Evolutionary conservation across 2,329 filamentous ascomycete species (phyloP), one percentile per base, ranked within the genome.

Genomic region (Botrytis aclada): DNA sequence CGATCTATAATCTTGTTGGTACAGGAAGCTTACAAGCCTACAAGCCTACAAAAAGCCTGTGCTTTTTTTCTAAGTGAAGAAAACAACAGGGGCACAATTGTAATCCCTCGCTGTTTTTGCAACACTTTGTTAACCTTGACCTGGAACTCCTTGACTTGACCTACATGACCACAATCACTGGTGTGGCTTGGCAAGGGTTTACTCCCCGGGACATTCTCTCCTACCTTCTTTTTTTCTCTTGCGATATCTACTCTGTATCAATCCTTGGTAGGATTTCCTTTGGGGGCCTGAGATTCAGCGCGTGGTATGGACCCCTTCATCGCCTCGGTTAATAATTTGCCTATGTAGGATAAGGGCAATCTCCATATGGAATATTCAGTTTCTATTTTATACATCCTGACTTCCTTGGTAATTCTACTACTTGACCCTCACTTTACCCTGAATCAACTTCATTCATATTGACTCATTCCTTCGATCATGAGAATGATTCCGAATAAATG

Each of bases 171-270:
- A 71, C 60, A 45, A 66, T 61, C 54, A 69, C 51, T 72, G 73
- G 72, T 65, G 74, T 74, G 74, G 72, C 72, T 74, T 69, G 69
- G 72, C 69, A 72, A 71, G 72, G 74, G 67, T 32, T 56, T 61
- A n/a, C 56, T 61, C 37, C 41, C 63, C 47, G 37, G 65, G 51
- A 62, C 63, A 29, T n/a, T 66, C 22, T 32, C 41, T 25, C n/a
- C 37, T 45, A 45, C 29, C 41, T 45, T 39, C 12, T 37, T n/a
- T 51, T 37, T 45, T n/a, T 14, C 45, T 47, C n/a, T 63, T 37
- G 61, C n/a, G 39, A 60, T 47, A 51, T 60, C 58, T 47, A 56
- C 51, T 56, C 51, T 54, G 51, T 18, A 47, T 32, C 47, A 56
- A 62, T 72, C 45, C 51, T 66, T 22, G 47, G 56, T 39, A n/a